Evolutionary conservation across 352 stramenopile genomes (phyloP), one percentile per base, ranked within the genome.

Genomic region (Phytophthora capsici): DNA sequence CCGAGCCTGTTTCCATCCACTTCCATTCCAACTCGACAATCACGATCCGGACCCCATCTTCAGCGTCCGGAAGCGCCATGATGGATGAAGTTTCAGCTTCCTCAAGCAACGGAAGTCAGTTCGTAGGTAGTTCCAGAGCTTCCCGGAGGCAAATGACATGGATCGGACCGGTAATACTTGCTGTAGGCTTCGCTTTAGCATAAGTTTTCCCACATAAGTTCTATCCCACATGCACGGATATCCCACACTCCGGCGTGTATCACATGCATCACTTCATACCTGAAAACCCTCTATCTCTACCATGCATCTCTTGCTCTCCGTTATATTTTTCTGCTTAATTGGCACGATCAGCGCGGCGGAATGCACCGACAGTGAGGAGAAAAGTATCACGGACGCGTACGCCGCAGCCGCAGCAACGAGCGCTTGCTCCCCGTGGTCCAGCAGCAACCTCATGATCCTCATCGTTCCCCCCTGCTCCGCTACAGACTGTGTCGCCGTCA

Each of bases 381-480:
- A 56, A 45, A 45, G 34, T 13, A 57, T 68, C 37, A 55, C 57
- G 13, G 51, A 58, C 20, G 41, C 50, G 13, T 64, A 64, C 30
- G 46, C 44, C 6, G 36, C 51, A 1, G 23, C 64, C 17, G 64
- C 57, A 17, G 19, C 46, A 25, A 60, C 66, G 2, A 57, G 44
- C 19, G 54, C 48, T 6, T 74, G 66, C 20, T 48, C 41, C 0
- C 22, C 36, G 5, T 70, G 70, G 43, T 57, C 66, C 37, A 30
- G 64, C 14, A 64, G 28, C 3, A 49, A 53, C 55, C 32, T 54
- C 19, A 47, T 63, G 37, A 50, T 71, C 49, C 59, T 32, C 45
- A 64, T 75, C 56, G 43, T 43, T 6, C 64, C 61, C 17, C 61
- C 62, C 2, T 75, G 66, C 30, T 65, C 66, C 2, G 61, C 66